phyloP scores from a whole-genome alignment of 768 basidiomycete genomes.

The Hypholoma sublateritium region DNA sequence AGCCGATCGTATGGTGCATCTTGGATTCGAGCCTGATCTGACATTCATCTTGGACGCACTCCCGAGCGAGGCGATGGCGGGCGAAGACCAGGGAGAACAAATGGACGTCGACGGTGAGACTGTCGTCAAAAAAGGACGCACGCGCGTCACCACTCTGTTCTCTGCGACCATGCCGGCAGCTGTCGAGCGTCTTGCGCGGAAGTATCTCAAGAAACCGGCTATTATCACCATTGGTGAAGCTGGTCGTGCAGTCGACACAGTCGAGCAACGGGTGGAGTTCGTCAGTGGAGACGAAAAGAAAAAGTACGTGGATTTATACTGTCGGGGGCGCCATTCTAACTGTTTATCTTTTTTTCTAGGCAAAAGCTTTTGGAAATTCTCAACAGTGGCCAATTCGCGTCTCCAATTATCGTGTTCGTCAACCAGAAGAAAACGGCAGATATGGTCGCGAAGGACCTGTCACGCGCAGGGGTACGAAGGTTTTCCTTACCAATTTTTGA shows the following conservation, averaged over 20 bases:
- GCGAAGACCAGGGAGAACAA: slow-evolving; percentile 72
- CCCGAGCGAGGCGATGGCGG: slow-evolving; percentile 84
- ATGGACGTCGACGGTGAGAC: slow-evolving; percentile 80
- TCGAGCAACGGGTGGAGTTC: slow-evolving; percentile 96
- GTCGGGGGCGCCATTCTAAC: background rate
- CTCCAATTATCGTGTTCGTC: slow-evolving; percentile 98
- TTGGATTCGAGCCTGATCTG: slow-evolving; percentile 94
- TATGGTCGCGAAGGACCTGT: slow-evolving; percentile 93
- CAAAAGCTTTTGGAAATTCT: slow-evolving; percentile 88
- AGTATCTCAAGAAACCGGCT: slow-evolving; percentile 91
- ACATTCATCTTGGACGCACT: slow-evolving; percentile 94
- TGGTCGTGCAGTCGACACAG: slow-evolving; percentile 96
- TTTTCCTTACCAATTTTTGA: slow-evolving; percentile 4
- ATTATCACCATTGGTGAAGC: slow-evolving; percentile 98
- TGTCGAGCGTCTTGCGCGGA: slow-evolving; percentile 91
- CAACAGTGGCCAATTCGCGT: slow-evolving; percentile 76
- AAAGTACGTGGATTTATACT: slow-evolving; percentile 56
- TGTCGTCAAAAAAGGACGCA: slow-evolving; percentile 71
- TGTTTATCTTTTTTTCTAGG: slow-evolving; percentile 41
- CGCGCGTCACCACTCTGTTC: slow-evolving; percentile 93
- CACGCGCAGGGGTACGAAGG: slow-evolving; percentile 81
- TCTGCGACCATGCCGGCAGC: slow-evolving; percentile 99
- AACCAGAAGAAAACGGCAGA: slow-evolving; percentile 99
- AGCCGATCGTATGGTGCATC: slow-evolving; percentile 98
- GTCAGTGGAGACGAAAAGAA: slow-evolving; percentile 93